Conservation (phyloP, 495 filamentous ascomycete species). For the Trichoderma gamsii region DNA sequence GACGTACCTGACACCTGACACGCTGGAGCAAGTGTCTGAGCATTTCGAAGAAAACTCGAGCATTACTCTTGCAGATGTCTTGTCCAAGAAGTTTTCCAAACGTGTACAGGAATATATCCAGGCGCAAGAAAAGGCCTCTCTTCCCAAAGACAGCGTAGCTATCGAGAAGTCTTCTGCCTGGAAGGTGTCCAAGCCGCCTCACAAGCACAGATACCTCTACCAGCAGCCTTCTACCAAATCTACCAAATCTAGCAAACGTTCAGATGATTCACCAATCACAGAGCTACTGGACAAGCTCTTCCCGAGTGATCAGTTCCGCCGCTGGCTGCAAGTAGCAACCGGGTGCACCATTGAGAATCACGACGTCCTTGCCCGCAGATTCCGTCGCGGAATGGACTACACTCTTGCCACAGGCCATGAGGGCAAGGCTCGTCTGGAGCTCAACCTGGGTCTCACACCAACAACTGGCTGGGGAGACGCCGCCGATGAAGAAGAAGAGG, state of each 20-base stretch:
- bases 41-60: slow-evolving; percentile 77
- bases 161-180: slow-evolving; percentile 55
- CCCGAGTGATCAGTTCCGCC: slow-evolving; percentile 78
- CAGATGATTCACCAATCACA: slow-evolving; percentile 52
- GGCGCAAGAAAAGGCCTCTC: slow-evolving; percentile 24
- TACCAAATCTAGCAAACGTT: slow-evolving; percentile 9
- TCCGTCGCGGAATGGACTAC: slow-evolving; percentile 83
- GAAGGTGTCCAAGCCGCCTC: slow-evolving; percentile 78
- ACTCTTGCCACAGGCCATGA: slow-evolving; percentile 82
- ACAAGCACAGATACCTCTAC: slow-evolving; percentile 92
- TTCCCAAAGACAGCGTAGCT: slow-evolving; percentile 44
- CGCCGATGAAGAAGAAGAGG: slow-evolving; percentile 49
- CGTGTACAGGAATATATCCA: slow-evolving; percentile 66
- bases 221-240: slow-evolving; percentile 42
- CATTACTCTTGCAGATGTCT: slow-evolving; percentile 68
- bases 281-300: slow-evolving; percentile 73
- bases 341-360: slow-evolving; percentile 58
- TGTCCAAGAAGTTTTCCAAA: slow-evolving; percentile 68
- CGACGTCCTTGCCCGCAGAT: slow-evolving; percentile 71
- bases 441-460: slow-evolving; percentile 79
- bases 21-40: slow-evolving; percentile 70
- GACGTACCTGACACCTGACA: slow-evolving; percentile 90
- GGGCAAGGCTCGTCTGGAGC: slow-evolving; percentile 75
- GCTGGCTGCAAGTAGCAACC: slow-evolving; percentile 81
- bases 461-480: slow-evolving; percentile 75